Base-by-base conservation (phyloP, 2,329 filamentous ascomycete species). In the Alternaria panax region DNA sequence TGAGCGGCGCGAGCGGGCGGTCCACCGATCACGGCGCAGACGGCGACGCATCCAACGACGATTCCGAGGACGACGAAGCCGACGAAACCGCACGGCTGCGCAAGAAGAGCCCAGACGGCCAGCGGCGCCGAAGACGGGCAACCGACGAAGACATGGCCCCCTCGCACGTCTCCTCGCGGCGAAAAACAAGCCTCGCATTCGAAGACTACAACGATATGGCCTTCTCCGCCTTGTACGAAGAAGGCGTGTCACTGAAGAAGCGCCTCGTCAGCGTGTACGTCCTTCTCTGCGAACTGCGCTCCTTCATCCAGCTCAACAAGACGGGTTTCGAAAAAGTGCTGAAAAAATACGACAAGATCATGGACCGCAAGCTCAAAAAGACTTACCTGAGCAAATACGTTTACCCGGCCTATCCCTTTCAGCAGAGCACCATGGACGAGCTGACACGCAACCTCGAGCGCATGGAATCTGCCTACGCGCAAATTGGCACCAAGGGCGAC, bases 261-360 rank as follows among this genome's bases (percentile, higher is more conserved):
- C 88, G 93, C 54, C 90, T 92, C 55, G 88, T 96, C 66, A 88
- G 88, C 74, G 83, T 93, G 60, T 99, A 97, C 75, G 95, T 99
- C 45, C 91, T 92, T 66, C 83, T 98, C 18, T 97, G 94, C 80
- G 95, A 97, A 78, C 87, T 99, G 71, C 96, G 97, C 75, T 98
- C 94, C 2, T 99, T 93, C 74, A 89, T 93, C 55, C 94, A 98
- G 80, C 87, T 99, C 63, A 99, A 99, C 84, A 91, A 91, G 80
- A 99, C 95, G 0, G 95, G 95, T 12, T 99, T 99, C 80, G 88
- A 90, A 72, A 99, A 99, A 80, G 93, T 96, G 0, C 81, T 98
- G 67, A 99, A 99, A 81, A 99, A 99, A 79, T 99, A 95, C 74
- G 95, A 99, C 84, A 99, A 99, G 83, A 98, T 91, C 57, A 81